phyloP scores from a whole-genome alignment of 306 rosid species.

The Fagus crenata region DNA sequence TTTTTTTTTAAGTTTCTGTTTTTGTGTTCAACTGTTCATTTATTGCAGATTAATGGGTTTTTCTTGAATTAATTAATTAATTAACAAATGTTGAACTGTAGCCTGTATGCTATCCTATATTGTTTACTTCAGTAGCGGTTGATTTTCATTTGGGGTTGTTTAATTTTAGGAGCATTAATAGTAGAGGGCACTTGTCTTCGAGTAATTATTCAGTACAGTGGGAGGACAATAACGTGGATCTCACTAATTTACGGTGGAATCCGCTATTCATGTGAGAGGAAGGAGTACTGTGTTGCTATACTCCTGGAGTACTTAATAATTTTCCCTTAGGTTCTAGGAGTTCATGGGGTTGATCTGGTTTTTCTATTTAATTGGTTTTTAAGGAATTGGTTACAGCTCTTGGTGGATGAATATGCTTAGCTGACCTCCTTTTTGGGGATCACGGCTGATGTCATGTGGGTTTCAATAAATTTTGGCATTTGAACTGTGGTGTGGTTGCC shows the following conservation, averaged over 20 bases:
- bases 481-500: slow-evolving; percentile 1
- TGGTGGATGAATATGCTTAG: not conserved
- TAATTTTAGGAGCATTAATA: not conserved
- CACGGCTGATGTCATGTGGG: not conserved
- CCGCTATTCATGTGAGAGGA: no score
- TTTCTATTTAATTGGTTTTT: not conserved
- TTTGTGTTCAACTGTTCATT: not conserved
- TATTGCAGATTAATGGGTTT: not conserved
- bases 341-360: not conserved
- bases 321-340: not conserved
- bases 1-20: not conserved
- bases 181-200: not conserved
- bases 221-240: no score
- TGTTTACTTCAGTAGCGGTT: no score
- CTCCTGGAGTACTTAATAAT: no score
- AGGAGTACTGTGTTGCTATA: no score
- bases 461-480: not conserved
- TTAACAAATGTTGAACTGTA: not conserved
- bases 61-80: not conserved
- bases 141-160: no score
- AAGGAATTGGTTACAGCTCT: not conserved
- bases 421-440: not conserved
- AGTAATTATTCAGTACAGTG: no score
- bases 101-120: no score
- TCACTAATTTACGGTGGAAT: no score